Conservation (phyloP, 169 alveolate species). For the Plasmodium billcollinsi region DNA sequence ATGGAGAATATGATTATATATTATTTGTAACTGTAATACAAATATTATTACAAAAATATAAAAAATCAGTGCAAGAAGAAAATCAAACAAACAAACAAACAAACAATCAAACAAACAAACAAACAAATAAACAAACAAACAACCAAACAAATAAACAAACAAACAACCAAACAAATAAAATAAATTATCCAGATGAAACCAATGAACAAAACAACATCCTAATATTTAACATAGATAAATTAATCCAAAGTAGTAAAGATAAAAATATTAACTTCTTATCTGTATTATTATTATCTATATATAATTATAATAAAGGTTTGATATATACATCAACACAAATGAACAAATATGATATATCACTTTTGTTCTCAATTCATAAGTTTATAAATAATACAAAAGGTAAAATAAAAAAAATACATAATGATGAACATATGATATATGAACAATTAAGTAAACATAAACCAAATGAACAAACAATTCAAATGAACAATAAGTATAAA, state of each 20-base stretch:
- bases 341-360: conserved; percentile 56
- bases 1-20: conserved; percentile 69
- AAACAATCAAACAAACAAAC: too few species aligned
- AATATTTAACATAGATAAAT: conserved; percentile 51
- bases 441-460: neutral
- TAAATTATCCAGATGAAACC: too few species aligned
- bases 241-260: conserved; percentile 34
- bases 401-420: too few species aligned
- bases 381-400: conserved; percentile 22
- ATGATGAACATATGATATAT: neutral
- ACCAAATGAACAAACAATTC: neutral
- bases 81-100: too few species aligned
- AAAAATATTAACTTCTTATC: conserved; percentile 69
- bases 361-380: conserved; percentile 33
- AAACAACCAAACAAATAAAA: too few species aligned
- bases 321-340: conserved; percentile 42
- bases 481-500: neutral
- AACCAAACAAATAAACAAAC: too few species aligned
- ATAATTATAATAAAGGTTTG: conserved; percentile 65
- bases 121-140: too few species aligned
- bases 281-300: conserved; percentile 50
- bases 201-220: conserved; percentile 30
- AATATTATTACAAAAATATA: conserved; percentile 55
- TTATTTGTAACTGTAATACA: conserved; percentile 67
- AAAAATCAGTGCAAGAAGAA: neutral